A percentile compares a stretch with the other conserved stretches of the same genome.
Conservation (phyloP, 2,329 filamentous ascomycete genomes). For the Rutstroemia sydowiana region DNA sequence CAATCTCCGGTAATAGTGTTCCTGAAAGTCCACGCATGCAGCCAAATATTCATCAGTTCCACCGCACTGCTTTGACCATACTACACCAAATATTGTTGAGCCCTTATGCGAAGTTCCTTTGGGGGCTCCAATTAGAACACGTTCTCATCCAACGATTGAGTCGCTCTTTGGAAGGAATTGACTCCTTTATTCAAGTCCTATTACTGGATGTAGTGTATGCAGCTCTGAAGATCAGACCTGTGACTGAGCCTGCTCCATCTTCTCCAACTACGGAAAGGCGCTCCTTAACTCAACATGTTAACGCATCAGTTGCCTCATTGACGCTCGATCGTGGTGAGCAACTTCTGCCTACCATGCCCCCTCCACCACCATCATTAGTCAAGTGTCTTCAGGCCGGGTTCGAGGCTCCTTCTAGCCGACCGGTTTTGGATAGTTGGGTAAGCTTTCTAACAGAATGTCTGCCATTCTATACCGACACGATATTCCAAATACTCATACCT, state of each 20-base stretch:
- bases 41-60: constrained; percentile 55
- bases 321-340: constrained; percentile 36
- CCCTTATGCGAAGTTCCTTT: constrained; percentile 51
- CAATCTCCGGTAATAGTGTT: constrained; percentile 42
- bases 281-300: constrained; percentile 11
- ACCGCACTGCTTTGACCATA: constrained; percentile 62
- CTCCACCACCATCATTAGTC: constrained; percentile 66
- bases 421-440: constrained; percentile 87
- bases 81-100: constrained; percentile 62
- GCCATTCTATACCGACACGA: constrained; percentile 72
- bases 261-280: constrained; percentile 26
- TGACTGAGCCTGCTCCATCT: constrained; percentile 13
- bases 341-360: constrained; percentile 33
- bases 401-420: constrained; percentile 62
- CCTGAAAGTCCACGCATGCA: constrained; percentile 33
- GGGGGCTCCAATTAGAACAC: constrained; percentile 61
- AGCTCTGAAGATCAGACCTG: constrained; percentile 55
- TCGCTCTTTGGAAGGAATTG: constrained; percentile 51
- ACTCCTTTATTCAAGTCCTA: constrained; percentile 67
- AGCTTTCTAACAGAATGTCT: constrained; percentile 75
- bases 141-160: constrained; percentile 62
- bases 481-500: constrained; percentile 86
- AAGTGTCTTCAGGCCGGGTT: constrained; percentile 79
- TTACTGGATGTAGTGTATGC: constrained; percentile 73
- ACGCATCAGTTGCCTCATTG: constrained; percentile 33